Evolutionary conservation across 345 rosid species (phyloP).

Genomic region (Murraya paniculata): DNA sequence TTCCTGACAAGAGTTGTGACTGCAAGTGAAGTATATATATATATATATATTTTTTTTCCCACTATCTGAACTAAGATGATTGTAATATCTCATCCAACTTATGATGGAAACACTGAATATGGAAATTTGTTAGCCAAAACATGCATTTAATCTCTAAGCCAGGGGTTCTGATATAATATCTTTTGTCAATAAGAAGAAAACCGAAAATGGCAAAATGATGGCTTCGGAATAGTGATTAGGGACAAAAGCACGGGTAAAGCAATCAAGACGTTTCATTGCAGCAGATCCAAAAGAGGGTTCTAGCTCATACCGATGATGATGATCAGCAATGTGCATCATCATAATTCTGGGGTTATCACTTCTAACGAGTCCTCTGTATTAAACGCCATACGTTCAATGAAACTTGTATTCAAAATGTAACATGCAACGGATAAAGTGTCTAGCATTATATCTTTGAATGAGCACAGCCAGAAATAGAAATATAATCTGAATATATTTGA

Average conservation of each 20-base stretch:
- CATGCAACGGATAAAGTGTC: not conserved
- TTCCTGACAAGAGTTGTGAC: not conserved
- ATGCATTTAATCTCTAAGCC: not conserved
- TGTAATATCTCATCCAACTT: not conserved
- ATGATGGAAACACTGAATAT: not conserved
- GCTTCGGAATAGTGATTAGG: not conserved
- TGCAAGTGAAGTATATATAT: not conserved
- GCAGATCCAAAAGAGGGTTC: not conserved
- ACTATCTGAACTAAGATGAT: not conserved
- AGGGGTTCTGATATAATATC: not conserved
- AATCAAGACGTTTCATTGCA: not conserved
- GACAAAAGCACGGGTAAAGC: not conserved
- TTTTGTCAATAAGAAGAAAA: not conserved
- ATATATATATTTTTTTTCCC: not conserved
- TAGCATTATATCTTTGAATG: not conserved
- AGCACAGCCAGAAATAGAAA: not conserved
- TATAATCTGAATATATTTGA: not conserved
- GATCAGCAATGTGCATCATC: not conserved
- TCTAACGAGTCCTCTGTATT: not conserved
- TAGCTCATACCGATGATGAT: not conserved
- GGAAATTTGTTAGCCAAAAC: not conserved
- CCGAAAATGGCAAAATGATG: not conserved
- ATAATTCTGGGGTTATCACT: not conserved
- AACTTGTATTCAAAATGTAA: not conserved
- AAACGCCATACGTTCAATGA: not conserved